Percentiles rank a stretch among this genome's conserved stretches.
These are phyloP conservation scores for Coriolopsis trogii DNA, from an alignment of 1,284 basidiomycete genomes.

Conservation along the genomic window DNA sequence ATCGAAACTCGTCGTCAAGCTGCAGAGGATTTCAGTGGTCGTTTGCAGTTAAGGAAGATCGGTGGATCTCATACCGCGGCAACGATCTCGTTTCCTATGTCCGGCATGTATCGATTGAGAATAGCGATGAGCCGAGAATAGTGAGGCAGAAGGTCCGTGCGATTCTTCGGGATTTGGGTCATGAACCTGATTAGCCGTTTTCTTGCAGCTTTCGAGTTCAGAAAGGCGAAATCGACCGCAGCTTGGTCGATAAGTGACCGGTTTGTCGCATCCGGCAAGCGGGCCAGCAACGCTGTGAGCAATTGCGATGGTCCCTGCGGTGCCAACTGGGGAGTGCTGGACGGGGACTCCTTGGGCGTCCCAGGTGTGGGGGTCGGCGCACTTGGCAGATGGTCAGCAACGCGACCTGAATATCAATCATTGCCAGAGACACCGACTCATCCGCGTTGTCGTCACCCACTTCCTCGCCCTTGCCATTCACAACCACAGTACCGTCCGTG, in stretches of 20 bases:
- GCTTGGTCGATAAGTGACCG: slow-evolving; percentile 92
- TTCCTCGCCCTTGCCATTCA: slow-evolving; percentile 9
- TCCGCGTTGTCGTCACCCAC: slow-evolving; percentile 41
- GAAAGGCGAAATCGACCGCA: slow-evolving; percentile 93
- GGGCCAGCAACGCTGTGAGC: slow-evolving; percentile 89
- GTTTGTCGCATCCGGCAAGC: slow-evolving; percentile 92
- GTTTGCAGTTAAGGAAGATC: neutral
- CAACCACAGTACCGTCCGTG: slow-evolving; percentile 28
- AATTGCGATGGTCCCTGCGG: slow-evolving; percentile 92
- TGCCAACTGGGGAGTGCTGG: slow-evolving; percentile 66
- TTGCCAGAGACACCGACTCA: slow-evolving; percentile 44
- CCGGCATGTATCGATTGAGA: slow-evolving; percentile 91
- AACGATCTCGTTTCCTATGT: slow-evolving; percentile 84
- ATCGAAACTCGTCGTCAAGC: slow-evolving; percentile 97
- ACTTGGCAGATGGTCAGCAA: slow-evolving; percentile 34
- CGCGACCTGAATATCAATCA: slow-evolving; percentile 1
- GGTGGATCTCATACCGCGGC: slow-evolving; percentile 56
- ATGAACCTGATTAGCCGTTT: slow-evolving; percentile 92
- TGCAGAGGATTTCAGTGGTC: slow-evolving; percentile 37
- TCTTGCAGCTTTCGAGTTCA: slow-evolving; percentile 95
- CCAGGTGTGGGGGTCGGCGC: slow-evolving; percentile 64
- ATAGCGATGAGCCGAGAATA: slow-evolving; percentile 92
- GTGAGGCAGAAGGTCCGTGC: slow-evolving; percentile 91
- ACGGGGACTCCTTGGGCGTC: slow-evolving; percentile 66
- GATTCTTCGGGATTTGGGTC: slow-evolving; percentile 82